A percentile compares a stretch with the other conserved stretches of the same genome.
Evolutionary conservation across 2,329 filamentous ascomycete genomes (phyloP).

Genomic region (Curvularia sp.): DNA sequence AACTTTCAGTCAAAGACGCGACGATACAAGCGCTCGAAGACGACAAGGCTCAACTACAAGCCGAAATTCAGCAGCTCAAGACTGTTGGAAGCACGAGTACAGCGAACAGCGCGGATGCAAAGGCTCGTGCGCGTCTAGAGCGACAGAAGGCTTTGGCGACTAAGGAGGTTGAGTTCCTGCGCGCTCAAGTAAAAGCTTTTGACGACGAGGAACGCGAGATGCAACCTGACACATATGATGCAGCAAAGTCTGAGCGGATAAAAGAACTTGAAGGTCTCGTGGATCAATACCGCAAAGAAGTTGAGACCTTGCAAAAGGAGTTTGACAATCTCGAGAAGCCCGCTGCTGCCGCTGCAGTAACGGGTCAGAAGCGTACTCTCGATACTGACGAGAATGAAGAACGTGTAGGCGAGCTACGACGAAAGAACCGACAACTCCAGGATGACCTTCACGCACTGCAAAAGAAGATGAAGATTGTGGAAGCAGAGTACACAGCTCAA

Average conservation of each 20-base stretch:
- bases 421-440: conserved; percentile 86
- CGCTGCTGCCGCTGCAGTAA: conserved; percentile 46
- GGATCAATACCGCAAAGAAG: conserved; percentile 83
- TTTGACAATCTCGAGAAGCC: conserved; percentile 70
- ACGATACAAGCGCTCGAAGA: conserved; percentile 74
- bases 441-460: conserved; percentile 75
- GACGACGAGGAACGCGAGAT: conserved; percentile 89
- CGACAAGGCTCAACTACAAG: conserved; percentile 69
- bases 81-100: conserved; percentile 52
- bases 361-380: conserved; percentile 69
- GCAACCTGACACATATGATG: conserved; percentile 79
- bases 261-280: conserved; percentile 84
- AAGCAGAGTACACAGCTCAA: conserved; percentile 76
- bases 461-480: conserved; percentile 72
- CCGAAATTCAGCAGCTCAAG: conserved; percentile 75
- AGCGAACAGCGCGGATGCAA: conserved; percentile 61
- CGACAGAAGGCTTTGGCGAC: conserved; percentile 83
- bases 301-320: conserved; percentile 75
- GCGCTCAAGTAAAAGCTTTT: conserved; percentile 85
- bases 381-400: conserved; percentile 66
- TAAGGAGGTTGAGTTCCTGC: conserved; percentile 93
- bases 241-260: conserved; percentile 75
- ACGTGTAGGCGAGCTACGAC: conserved; percentile 80
- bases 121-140: conserved; percentile 77
- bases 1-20: conserved; percentile 77